Evolutionary conservation across 257 asterid genomes (phyloP).

Genomic region (Fraxinus quadrangulata): DNA sequence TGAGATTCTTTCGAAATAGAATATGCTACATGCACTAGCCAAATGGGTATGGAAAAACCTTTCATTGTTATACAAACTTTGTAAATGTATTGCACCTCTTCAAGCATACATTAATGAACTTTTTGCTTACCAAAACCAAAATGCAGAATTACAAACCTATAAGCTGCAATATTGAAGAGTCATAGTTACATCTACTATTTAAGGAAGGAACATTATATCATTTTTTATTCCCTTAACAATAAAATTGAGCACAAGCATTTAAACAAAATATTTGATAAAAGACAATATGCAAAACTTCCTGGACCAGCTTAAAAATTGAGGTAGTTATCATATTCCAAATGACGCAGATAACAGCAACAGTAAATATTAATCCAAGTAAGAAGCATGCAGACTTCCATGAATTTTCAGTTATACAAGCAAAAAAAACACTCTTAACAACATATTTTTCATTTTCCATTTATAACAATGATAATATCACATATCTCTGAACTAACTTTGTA

Average conservation of each 20-base stretch:
- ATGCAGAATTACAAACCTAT: background rate
- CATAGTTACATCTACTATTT: constrained; percentile 1
- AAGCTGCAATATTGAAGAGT: constrained; percentile 5
- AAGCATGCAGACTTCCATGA: background rate
- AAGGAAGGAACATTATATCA: background rate
- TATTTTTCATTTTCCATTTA: background rate
- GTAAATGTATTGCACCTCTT: background rate
- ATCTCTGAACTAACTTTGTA: background rate
- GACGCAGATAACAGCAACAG: background rate
- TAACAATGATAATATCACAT: constrained; percentile 7
- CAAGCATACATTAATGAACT: background rate
- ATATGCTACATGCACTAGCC: background rate
- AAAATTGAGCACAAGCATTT: background rate
- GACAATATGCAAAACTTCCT: background rate
- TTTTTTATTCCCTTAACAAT: background rate
- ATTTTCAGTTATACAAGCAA: background rate
- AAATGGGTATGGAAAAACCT: background rate
- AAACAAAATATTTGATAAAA: background rate
- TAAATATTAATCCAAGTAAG: background rate
- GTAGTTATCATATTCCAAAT: background rate
- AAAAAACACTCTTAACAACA: background rate
- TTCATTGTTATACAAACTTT: background rate
- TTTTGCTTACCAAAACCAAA: constrained; percentile 6
- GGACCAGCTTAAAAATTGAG: background rate
- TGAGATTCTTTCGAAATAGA: constrained; percentile 1